A percentile compares a stretch with the other conserved stretches of the same genome.
phyloP scores from a whole-genome alignment of 768 basidiomycete species.

The Obba rivulosa region DNA sequence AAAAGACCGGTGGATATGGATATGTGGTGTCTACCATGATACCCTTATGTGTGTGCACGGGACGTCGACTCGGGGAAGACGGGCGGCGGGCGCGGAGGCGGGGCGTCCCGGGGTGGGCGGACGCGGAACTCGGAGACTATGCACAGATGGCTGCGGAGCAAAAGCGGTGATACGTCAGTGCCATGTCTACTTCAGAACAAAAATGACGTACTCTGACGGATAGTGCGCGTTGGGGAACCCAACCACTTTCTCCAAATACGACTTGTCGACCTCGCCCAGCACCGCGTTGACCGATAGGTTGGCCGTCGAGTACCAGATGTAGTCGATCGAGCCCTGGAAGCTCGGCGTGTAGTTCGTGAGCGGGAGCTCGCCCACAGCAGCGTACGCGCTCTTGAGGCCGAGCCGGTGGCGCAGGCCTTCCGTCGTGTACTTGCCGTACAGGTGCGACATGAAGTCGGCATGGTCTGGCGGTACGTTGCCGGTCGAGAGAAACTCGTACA shows the following conservation, averaged over 20 bases:
- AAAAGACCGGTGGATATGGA: constrained; percentile 5
- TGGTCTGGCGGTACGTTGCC: constrained; percentile 71
- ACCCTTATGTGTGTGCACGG: constrained; percentile 24
- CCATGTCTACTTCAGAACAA: not conserved
- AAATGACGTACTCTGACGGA: constrained; percentile 83
- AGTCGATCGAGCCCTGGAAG: constrained; percentile 86
- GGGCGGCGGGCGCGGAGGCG: constrained; percentile 30
- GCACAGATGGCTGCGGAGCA: constrained; percentile 58
- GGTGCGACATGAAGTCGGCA: constrained; percentile 87
- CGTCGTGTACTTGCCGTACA: constrained; percentile 89
- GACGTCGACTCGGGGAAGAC: constrained; percentile 33
- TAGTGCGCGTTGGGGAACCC: constrained; percentile 97
- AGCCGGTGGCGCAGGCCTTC: constrained; percentile 81
- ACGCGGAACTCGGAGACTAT: constrained; percentile 74
- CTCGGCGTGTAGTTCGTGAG: constrained; percentile 89
- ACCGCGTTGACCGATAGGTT: constrained; percentile 76
- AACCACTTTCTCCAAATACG: constrained; percentile 84
- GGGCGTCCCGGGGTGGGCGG: constrained; percentile 57
- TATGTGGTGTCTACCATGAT: constrained; percentile 6
- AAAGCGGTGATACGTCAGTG: constrained; percentile 5
- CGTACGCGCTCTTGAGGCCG: constrained; percentile 82
- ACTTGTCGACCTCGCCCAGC: constrained; percentile 81
- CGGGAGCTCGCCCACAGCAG: constrained; percentile 51
- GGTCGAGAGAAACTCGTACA: constrained; percentile 83
- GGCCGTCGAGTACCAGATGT: constrained; percentile 83